Base-by-base conservation (phyloP, 176 grass and related monocot genomes). In the Oryza glumipatula region DNA sequence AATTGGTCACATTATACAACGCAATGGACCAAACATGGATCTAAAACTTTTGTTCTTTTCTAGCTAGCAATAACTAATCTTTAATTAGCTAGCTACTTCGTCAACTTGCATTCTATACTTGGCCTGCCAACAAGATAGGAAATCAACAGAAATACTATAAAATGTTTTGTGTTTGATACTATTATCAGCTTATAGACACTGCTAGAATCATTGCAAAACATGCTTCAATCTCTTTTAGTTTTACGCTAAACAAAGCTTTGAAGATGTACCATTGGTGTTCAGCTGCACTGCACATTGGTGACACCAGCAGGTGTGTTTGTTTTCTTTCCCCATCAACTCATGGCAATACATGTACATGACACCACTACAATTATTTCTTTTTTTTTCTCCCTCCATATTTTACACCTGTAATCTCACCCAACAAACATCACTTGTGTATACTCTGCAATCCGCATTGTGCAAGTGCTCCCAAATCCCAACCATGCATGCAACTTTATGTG, bases 261-360 rank as follows among this genome's bases (percentile, higher is more conserved):
- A 35, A 67, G 23, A 48, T 21, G 5, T n/a, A 23, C 4, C 19
- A 32, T n/a, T 45, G 46, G 21, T 23, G 23, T 44, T 86, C 76
- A 74, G 11, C 46, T 74, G 23, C 43, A 80, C 7, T 24, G 49
- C 46, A 86, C 16, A 77, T 36, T 56, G 16, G 30, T 32, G 30
- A 32, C 30, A 32, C 30, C 17, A 58, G 17, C 52, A 7, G 17
- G 52, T 58, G 52, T 26, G 14, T 16, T 0, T 38, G 3, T 23
- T 24, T 26, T 48, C 26, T 48, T 17, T 58, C 15, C 17, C 5
- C 10, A 45, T 17, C 30, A 7, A 63, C 6, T 35, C 11, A 43
- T 9, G 58, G 67, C 72, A 76, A 32, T 76, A 76, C 72, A 39
- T 75, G 58, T 76, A 76, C 72, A 39, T 75, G 58, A 75, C 60